Percentiles rank a stretch among this genome's conserved stretches.
Evolutionary conservation across 2,329 filamentous ascomycete species (phyloP).

Genomic region (Scytalidium sp.): DNA sequence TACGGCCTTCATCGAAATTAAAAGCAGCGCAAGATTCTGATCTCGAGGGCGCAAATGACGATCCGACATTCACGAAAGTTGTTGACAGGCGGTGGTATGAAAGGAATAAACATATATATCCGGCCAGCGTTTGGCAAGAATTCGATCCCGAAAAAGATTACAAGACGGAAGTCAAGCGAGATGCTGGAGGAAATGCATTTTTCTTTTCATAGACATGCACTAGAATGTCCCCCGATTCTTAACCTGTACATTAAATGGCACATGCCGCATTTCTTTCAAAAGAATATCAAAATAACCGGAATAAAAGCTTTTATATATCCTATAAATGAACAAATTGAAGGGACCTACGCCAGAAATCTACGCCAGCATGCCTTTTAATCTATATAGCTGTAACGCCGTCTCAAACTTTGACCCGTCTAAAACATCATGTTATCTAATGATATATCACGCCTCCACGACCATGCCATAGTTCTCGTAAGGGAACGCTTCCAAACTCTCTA

Average conservation of each 20-base stretch:
- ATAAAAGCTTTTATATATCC: too few species aligned
- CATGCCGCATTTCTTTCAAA: too few species aligned
- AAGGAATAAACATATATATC: constrained; percentile 96
- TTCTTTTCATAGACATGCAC: constrained; percentile 80
- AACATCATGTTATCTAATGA: too few species aligned
- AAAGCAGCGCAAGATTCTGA: constrained; percentile 34
- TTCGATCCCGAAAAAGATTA: constrained; percentile 92
- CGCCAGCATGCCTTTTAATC: too few species aligned
- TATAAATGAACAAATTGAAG: too few species aligned
- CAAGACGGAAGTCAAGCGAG: constrained; percentile 71
- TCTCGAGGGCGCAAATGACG: constrained; percentile 74
- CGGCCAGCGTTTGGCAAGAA: constrained; percentile 91
- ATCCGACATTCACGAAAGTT: constrained; percentile 83
- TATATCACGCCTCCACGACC: constrained; percentile 17
- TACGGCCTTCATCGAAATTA: constrained; percentile 29
- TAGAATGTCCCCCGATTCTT: not conserved
- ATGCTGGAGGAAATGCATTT: constrained; percentile 87
- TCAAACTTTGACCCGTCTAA: not conserved
- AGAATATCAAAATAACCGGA: too few species aligned
- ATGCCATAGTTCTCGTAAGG: constrained; percentile 60
- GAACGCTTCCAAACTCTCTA: constrained; percentile 48
- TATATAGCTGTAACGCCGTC: too few species aligned
- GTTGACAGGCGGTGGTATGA: constrained; percentile 97
- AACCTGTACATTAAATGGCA: too few species aligned
- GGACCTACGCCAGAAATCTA: too few species aligned